Base-by-base conservation (phyloP, 805 yeast species). In the Saturnispora ahearnii region DNA sequence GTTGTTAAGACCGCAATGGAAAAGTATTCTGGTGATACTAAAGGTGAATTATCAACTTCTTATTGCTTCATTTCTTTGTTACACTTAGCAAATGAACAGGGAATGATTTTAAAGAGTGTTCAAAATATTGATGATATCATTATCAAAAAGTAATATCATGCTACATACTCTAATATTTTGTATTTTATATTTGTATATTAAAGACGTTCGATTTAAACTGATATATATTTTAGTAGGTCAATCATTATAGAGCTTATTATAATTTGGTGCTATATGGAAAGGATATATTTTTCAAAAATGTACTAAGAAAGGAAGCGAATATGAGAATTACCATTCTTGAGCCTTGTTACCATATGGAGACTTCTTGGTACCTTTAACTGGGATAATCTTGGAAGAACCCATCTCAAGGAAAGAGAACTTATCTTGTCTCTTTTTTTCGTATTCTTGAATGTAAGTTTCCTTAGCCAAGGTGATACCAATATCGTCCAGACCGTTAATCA, bases 391-490 rank as follows among this genome's bases (percentile, higher is more conserved):
- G 1, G 54, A 45, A 24, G 91, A 78, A 41, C 96, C 96, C 56
- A 93, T 89, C 73, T 90, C 97, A 65, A 90, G 78, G 81, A 95
- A 93, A 9, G 96, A 87, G 66, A 86, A 93, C 65, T 73, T 81
- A 47, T 76, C 81, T 64, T 77, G 81, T 77, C 99, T 86, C 55
- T 71, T 69, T 22, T 70, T 78, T 73, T 93, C 99, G 62, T 81
- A 93, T 59, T 79, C 74, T 48, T 66, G 51, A 59, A 93, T 93
- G 67, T 60, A 80, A 48, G 79, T 79, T 70, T 87, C 96, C 70
- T 89, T 88, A 69, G 89, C 91, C 60, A 93, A 72, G 46, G 99
- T 93, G 62, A 93, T 78, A 41, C 97, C 97, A 69, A 93, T 93
- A 66, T 93, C 99, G 67, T 93, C 99, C 54, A 93, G 81, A 55